Evolutionary conservation across 805 yeast species (phyloP).

Genomic region (Saccharomycopsis sp.): DNA sequence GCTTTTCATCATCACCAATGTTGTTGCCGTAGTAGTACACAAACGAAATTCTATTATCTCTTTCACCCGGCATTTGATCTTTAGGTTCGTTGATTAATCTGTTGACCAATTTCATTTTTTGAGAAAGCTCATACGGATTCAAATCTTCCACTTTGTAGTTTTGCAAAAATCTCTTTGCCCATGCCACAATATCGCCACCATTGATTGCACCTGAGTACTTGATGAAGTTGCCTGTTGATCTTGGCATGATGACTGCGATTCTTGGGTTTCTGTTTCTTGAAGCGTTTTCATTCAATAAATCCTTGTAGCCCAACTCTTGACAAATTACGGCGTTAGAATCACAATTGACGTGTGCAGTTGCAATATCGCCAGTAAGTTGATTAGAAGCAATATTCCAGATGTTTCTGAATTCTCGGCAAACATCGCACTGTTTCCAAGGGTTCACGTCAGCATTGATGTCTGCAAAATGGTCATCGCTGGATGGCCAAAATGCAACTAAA

Average conservation of each 20-base stretch:
- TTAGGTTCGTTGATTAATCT: conserved; percentile 26
- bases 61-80: conserved; percentile 25
- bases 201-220: conserved; percentile 29
- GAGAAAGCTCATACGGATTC: conserved; percentile 19
- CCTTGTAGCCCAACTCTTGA: conserved; percentile 36
- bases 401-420: conserved; percentile 43
- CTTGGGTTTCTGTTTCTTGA: conserved; percentile 29
- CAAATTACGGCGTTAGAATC: conserved; percentile 42
- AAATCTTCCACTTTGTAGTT: conserved; percentile 35
- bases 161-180: conserved; percentile 37
- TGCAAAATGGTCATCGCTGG: conserved; percentile 34
- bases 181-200: conserved; percentile 32
- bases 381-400: conserved; percentile 53
- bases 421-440: conserved; percentile 36
- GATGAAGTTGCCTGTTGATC: conserved; percentile 38
- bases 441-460: conserved; percentile 28
- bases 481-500: conserved; percentile 61
- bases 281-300: conserved; percentile 25
- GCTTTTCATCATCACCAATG: conserved; percentile 29
- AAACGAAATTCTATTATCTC: conserved; percentile 39
- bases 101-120: conserved; percentile 25
- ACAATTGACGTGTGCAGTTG: conserved; percentile 55
- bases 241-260: conserved; percentile 46
- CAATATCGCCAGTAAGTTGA: conserved; percentile 32
- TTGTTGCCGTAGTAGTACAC: conserved; percentile 40